phyloP scores from a whole-genome alignment of 108 stramenopile species.

The Fragilaria crotonensis region DNA sequence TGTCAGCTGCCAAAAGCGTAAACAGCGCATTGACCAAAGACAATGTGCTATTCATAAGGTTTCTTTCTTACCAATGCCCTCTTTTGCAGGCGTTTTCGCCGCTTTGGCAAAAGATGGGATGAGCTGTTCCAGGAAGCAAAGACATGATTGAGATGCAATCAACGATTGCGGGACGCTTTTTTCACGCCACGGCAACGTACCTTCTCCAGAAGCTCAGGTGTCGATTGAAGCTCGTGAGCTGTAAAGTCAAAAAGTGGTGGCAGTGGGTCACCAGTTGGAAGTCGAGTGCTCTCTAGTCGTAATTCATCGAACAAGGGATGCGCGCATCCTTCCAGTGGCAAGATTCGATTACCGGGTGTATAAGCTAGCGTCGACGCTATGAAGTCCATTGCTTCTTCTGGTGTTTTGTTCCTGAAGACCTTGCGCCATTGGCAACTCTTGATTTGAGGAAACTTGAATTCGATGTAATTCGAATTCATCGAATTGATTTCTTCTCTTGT shows the following conservation, averaged over 20 bases:
- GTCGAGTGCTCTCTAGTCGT: slow-evolving; percentile 48
- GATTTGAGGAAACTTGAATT: slow-evolving; percentile 99
- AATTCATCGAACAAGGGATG: slow-evolving; percentile 97
- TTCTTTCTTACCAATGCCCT: no score
- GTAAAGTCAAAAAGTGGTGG: slow-evolving; percentile 92
- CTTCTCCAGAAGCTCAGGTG: slow-evolving; percentile 64
- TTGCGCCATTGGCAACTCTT: slow-evolving; percentile 95
- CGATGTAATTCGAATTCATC: slow-evolving; percentile 98
- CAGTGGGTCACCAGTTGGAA: slow-evolving; percentile 78
- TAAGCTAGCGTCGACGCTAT: slow-evolving; percentile 88
- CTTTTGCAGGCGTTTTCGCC: no score
- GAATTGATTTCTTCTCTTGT: slow-evolving; percentile 91
- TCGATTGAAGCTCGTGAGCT: slow-evolving; percentile 48
- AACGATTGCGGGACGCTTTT: no score
- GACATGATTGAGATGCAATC: no score
- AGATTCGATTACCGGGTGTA: slow-evolving; percentile 80
- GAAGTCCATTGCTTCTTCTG: slow-evolving; percentile 91
- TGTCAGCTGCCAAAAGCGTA: no score
- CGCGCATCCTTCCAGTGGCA: slow-evolving; percentile 87
- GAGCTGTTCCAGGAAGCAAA: no score
- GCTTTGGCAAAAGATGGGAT: not conserved
- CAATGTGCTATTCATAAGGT: no score
- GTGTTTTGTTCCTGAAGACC: slow-evolving; percentile 89
- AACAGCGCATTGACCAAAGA: no score
- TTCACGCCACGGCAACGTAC: no score